Evolutionary conservation across 169 alveolate genomes (phyloP).

Genomic region (Pseudocohnilembus persalinus): DNA sequence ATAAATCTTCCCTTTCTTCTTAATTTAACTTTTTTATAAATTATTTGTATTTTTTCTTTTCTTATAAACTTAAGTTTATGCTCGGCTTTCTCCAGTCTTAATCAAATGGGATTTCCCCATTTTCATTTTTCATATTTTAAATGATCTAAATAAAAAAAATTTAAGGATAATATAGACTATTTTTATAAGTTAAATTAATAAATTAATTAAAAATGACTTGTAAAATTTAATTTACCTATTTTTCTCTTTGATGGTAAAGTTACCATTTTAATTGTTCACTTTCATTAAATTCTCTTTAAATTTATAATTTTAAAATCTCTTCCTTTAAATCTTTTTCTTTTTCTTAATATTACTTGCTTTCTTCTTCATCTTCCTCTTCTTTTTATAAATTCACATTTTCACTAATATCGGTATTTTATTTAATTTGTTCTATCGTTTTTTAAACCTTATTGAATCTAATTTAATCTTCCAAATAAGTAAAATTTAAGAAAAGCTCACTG

Average conservation of each 20-base stretch:
- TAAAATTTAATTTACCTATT: too few species aligned
- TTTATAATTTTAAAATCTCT: too few species aligned
- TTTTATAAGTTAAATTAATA: too few species aligned
- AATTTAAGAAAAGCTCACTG: neutral
- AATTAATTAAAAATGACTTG: too few species aligned
- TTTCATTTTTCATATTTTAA: too few species aligned
- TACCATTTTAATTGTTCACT: neutral
- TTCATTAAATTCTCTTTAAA: neutral
- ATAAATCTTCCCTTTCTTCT: neutral
- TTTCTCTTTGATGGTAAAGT: neutral
- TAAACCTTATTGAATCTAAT: too few species aligned
- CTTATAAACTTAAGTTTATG: neutral
- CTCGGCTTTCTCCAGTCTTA: neutral
- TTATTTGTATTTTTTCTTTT: too few species aligned
- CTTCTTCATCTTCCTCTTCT: neutral
- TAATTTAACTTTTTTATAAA: too few species aligned
- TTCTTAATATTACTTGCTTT: neutral
- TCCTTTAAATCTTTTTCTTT: neutral
- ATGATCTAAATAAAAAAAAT: neutral
- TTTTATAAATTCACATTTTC: neutral
- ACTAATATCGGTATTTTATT: neutral
- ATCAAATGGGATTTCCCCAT: neutral
- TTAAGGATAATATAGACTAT: too few species aligned
- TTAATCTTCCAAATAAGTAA: neutral
- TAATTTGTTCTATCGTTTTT: neutral